Base-by-base conservation (phyloP, 75 land plant species). In the Azolla pinnata region DNA sequence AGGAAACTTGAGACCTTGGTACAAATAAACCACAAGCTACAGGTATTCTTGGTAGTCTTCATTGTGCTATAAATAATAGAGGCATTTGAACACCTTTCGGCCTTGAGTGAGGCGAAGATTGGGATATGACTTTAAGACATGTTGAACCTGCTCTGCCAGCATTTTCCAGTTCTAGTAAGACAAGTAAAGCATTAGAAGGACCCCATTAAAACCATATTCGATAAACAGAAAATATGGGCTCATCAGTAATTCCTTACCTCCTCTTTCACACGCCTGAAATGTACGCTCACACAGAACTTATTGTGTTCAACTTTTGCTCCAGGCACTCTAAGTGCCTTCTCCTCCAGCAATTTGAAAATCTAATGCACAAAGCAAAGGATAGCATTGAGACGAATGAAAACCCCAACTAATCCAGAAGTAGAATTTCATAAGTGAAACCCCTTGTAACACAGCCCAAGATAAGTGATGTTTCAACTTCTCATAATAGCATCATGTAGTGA, bases 101-200 rank as follows among this genome's bases (percentile, higher is more conserved):
- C 96, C 96, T 72, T 85, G 82, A 44, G 86, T 89, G 59, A 83
- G 42, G 55, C 69, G 67, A 31, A 89, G 44, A 45, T 80, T 81
- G 59, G 96, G 96, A 57, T 82, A 85, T 18, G 59, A 64, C 44
- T 83, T 78, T 33, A 89, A 40, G 20, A 80, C 56, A 19, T 72
- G 71, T 31, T 71, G 71, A 20, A 89, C 96, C 72, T 65, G 19
- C 45, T 83, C 84, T 10, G 89, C 89, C 45, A 89, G 63, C 0
- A 58, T 24, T 51, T 62, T 56, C 96, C 96, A 89, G 44, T 32
- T 59, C 96, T 89, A 51, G 16, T 48, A 9, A 21, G 26, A 1
- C 25, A 19, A 21, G 4, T 3, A 48, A 48, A 48, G 21, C 19
- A 18, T 7, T 3, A 8, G 18, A 17, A 48, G 18, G 18, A 48